phyloP scores from a whole-genome alignment of 1,139 yeast species.

The Yamadazyma membranifaciens region DNA sequence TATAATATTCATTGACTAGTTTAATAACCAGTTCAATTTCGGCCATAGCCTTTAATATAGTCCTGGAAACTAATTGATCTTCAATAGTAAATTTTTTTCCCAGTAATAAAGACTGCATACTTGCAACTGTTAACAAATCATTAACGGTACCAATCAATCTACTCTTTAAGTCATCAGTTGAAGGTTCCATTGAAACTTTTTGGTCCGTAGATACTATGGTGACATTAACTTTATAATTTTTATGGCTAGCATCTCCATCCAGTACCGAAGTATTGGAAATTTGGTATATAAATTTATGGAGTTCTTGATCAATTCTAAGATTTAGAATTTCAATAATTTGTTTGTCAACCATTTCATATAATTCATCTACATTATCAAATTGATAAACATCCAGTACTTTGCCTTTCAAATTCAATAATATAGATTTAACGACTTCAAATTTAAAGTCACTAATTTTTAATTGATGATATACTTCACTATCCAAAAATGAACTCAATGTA shows the following conservation, averaged over 20 bases:
- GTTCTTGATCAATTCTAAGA: conserved; percentile 5
- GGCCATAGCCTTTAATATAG: conserved; percentile 10
- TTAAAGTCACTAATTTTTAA: conserved; percentile 31
- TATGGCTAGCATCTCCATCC: neutral
- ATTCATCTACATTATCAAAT: conserved; percentile 32
- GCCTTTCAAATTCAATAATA: conserved; percentile 36
- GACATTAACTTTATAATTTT: conserved; percentile 13
- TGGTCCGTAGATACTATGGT: conserved; percentile 43
- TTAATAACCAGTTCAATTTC: conserved; percentile 3
- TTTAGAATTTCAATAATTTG: conserved; percentile 29
- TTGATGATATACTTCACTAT: conserved; percentile 16
- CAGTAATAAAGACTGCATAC: conserved; percentile 1
- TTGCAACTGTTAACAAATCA: neutral
- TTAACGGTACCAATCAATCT: conserved; percentile 9
- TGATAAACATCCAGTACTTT: conserved; percentile 45
- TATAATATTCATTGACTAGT: conserved; percentile 29
- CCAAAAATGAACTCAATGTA: conserved; percentile 21
- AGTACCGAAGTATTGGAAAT: neutral
- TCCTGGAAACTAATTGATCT: neutral
- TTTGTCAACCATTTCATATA: conserved; percentile 41
- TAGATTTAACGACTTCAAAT: conserved; percentile 12
- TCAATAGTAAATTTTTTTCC: neutral
- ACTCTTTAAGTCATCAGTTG: conserved; percentile 22
- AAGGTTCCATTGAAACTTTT: conserved; percentile 37
- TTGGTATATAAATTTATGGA: conserved; percentile 15